Evolutionary conservation across 2,329 filamentous ascomycete species (phyloP).

Genomic region (Tolypocladium sp.): DNA sequence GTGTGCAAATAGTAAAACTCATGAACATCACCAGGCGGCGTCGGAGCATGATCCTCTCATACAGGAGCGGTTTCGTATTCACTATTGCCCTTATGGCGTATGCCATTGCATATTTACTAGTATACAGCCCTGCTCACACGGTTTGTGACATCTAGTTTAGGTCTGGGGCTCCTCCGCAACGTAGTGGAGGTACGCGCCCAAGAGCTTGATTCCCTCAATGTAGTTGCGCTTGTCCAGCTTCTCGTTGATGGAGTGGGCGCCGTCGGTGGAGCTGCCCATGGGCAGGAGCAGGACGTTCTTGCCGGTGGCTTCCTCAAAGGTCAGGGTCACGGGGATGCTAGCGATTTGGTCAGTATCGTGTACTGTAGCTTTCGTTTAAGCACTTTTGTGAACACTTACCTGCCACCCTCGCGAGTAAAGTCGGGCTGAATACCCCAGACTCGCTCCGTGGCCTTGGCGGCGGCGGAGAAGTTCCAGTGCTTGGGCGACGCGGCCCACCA

Average conservation of each 20-base stretch:
- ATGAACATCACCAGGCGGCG: too few species aligned
- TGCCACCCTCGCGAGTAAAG: constrained; percentile 91
- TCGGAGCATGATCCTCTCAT: neutral
- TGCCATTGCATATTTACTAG: neutral
- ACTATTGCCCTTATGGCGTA: neutral
- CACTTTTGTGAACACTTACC: constrained; percentile 35
- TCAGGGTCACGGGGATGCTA: constrained; percentile 92
- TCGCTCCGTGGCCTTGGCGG: constrained; percentile 88
- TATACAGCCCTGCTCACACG: neutral
- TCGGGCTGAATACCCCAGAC: constrained; percentile 93
- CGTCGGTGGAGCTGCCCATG: constrained; percentile 96
- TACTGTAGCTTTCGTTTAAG: neutral
- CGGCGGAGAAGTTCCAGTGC: constrained; percentile 97
- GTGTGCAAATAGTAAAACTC: too few species aligned
- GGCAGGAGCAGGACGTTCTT: constrained; percentile 95
- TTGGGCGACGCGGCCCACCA: constrained; percentile 98
- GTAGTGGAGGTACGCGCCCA: constrained; percentile 93
- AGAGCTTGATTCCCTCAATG: constrained; percentile 92
- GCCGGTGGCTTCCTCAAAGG: constrained; percentile 92
- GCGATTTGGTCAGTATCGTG: neutral
- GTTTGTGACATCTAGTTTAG: constrained; percentile 10
- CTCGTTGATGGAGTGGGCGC: constrained; percentile 96
- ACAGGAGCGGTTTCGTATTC: neutral
- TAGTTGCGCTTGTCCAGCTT: constrained; percentile 97
- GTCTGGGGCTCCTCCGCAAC: constrained; percentile 74